Percentiles rank a stretch among this genome's conserved stretches.
phyloP scores from a whole-genome alignment of 2,329 filamentous ascomycete genomes.

The Metarhizium brunneum region DNA sequence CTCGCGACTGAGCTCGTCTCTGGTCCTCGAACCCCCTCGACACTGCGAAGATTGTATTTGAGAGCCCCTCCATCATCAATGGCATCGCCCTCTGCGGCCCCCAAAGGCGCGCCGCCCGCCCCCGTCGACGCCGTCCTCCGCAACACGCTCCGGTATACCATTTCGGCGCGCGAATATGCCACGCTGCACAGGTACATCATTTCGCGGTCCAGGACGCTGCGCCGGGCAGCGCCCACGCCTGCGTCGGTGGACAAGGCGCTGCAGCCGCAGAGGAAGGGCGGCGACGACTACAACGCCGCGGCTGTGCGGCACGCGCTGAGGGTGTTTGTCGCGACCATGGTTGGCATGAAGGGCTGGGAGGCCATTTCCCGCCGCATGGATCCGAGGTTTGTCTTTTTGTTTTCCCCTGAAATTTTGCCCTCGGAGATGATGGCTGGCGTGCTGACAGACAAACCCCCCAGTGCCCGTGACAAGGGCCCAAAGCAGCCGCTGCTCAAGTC shows the following conservation, averaged over 20 bases:
- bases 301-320: conserved; percentile 63
- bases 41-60: too few species aligned
- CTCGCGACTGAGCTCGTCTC: too few species aligned
- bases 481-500: conserved; percentile 53
- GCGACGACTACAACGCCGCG: conserved; percentile 60
- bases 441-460: conserved; percentile 2
- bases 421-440: background rate
- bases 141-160: conserved; percentile 80
- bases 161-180: conserved; percentile 77
- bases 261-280: conserved; percentile 23
- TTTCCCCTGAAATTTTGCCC: too few species aligned
- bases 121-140: conserved; percentile 62
- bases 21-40: too few species aligned
- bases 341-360: conserved; percentile 55
- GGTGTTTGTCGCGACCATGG: conserved; percentile 56
- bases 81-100: background rate
- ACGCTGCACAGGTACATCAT: conserved; percentile 75
- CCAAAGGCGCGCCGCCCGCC: background rate
- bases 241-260: conserved; percentile 38
- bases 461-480: conserved; percentile 18
- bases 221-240: conserved; percentile 45
- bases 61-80: background rate
- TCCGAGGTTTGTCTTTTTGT: conserved; percentile 38
- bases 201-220: conserved; percentile 55
- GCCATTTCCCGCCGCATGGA: conserved; percentile 38